phyloP scores from a whole-genome alignment of 2,329 filamentous ascomycete genomes.

The Aureobasidium sp. region DNA sequence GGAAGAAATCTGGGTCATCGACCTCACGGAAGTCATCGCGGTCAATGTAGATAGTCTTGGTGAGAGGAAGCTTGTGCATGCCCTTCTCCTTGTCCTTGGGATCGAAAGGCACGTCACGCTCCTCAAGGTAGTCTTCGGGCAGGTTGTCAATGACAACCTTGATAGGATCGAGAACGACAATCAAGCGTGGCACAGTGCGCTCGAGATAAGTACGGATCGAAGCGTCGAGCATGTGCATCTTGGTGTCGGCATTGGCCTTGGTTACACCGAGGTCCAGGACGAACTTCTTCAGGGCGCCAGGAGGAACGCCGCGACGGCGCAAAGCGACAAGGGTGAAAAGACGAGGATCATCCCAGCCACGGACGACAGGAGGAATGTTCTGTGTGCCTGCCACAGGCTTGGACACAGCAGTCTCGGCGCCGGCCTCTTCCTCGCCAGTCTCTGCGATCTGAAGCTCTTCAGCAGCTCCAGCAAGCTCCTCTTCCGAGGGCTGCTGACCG shows the following conservation, averaged over 20 bases:
- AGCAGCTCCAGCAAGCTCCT: slow-evolving; percentile 25
- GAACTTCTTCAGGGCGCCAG: slow-evolving; percentile 81
- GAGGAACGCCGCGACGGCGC: slow-evolving; percentile 76
- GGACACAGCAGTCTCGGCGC: slow-evolving; percentile 19
- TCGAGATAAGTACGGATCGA: slow-evolving; percentile 81
- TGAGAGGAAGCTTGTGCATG: slow-evolving; percentile 56
- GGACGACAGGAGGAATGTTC: slow-evolving; percentile 51
- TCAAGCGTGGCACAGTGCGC: slow-evolving; percentile 76
- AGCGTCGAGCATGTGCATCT: slow-evolving; percentile 76
- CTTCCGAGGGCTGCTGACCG: slow-evolving; percentile 18
- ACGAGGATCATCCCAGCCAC: slow-evolving; percentile 85
- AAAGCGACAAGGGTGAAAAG: slow-evolving; percentile 82
- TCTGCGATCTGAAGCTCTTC: slow-evolving; percentile 37
- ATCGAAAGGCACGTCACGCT: slow-evolving; percentile 69
- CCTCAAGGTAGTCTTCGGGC: slow-evolving; percentile 57
- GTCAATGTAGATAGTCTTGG: slow-evolving; percentile 78
- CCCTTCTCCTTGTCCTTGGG: slow-evolving; percentile 69
- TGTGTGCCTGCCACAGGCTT: slow-evolving; percentile 20
- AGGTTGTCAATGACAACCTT: slow-evolving; percentile 75
- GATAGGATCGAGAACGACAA: slow-evolving; percentile 82
- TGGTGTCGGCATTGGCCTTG: slow-evolving; percentile 70
- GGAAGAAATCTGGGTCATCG: slow-evolving; percentile 68
- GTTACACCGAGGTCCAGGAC: slow-evolving; percentile 89
- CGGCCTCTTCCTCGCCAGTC: slow-evolving; percentile 33
- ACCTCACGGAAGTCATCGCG: slow-evolving; percentile 68